phyloP scores from a whole-genome alignment of 2,329 filamentous ascomycete species.

The Colletotrichum musicola region DNA sequence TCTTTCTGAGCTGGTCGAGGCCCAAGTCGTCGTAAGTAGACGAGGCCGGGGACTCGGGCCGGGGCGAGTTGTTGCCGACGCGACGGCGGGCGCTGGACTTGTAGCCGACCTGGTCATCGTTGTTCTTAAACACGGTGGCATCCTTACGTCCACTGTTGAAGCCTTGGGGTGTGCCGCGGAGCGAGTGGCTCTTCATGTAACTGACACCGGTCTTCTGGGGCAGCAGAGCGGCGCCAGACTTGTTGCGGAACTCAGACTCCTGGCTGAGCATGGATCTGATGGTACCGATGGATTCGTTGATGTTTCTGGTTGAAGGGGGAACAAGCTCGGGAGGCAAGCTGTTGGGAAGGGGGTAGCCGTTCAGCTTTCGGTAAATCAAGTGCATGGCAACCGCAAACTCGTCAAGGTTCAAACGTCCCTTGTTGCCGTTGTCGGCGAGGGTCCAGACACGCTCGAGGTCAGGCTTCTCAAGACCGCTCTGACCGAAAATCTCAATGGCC shows the following conservation, averaged over 20 bases:
- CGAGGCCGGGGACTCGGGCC: slow-evolving; percentile 80
- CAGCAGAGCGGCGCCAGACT: slow-evolving; percentile 87
- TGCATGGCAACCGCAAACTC: slow-evolving; percentile 99
- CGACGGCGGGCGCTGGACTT: slow-evolving; percentile 93
- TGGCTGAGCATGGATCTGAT: slow-evolving; percentile 91
- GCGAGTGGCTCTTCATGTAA: slow-evolving; percentile 96
- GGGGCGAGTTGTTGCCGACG: slow-evolving; percentile 81
- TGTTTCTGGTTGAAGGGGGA: slow-evolving; percentile 92
- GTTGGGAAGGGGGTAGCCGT: slow-evolving; percentile 92
- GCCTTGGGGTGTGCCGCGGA: slow-evolving; percentile 74
- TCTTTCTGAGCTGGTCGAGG: slow-evolving; percentile 90
- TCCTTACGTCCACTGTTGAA: slow-evolving; percentile 81
- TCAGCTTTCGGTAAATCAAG: slow-evolving; percentile 96
- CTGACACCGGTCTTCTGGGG: slow-evolving; percentile 98
- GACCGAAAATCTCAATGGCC: slow-evolving; percentile 96
- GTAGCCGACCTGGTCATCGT: slow-evolving; percentile 93
- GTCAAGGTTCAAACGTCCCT: slow-evolving; percentile 92
- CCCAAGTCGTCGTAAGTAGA: slow-evolving; percentile 84
- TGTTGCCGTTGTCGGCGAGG: slow-evolving; percentile 91
- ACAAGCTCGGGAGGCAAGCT: slow-evolving; percentile 91
- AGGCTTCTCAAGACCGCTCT: slow-evolving; percentile 91
- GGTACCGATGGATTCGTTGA: slow-evolving; percentile 92
- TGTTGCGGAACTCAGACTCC: slow-evolving; percentile 91
- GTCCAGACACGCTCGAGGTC: slow-evolving; percentile 97
- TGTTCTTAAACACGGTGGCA: slow-evolving; percentile 96